Conservation (phyloP, 176 grass and related monocot species). For the Melocanna baccifera region DNA sequence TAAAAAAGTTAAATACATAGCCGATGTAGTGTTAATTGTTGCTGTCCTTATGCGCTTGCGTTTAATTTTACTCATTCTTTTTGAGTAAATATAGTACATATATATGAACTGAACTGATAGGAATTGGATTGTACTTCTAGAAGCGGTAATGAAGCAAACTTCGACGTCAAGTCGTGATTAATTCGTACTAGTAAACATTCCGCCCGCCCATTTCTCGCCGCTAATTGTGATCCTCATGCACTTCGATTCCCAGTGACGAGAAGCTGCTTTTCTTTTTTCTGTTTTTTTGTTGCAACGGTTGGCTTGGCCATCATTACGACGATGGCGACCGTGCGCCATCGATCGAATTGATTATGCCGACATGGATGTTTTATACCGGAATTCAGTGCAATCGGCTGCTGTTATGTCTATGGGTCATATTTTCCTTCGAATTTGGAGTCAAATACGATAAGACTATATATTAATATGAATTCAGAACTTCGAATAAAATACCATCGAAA, state of each 20-base stretch:
- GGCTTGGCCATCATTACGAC: conserved; percentile 33
- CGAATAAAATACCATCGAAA: no score
- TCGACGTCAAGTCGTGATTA: conserved; percentile 35
- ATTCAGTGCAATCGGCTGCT: background rate
- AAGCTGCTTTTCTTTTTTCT: background rate
- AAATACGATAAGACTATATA: no score
- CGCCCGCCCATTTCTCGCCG: conserved; percentile 50
- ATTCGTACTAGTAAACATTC: background rate
- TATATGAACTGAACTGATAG: background rate
- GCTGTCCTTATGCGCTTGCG: conserved; percentile 1
- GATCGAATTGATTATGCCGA: conserved; percentile 46
- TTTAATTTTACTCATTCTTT: conserved; percentile 56
- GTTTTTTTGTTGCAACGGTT: conserved; percentile 14
- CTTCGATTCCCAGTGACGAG: conserved; percentile 19
- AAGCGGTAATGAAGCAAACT: conserved; percentile 24
- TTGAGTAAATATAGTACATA: conserved; percentile 18
- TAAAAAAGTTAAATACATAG: background rate
- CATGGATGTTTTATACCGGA: conserved; percentile 21
- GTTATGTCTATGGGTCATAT: no score
- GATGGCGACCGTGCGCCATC: conserved; percentile 25
- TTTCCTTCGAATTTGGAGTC: no score
- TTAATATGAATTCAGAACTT: no score
- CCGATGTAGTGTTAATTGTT: conserved; percentile 26
- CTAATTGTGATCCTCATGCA: conserved; percentile 56
- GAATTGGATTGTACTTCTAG: conserved; percentile 28